These are phyloP conservation scores for Groenewaldozyma auringiensis DNA, from an alignment of 1,139 yeast species.

Conservation along the genomic window DNA sequence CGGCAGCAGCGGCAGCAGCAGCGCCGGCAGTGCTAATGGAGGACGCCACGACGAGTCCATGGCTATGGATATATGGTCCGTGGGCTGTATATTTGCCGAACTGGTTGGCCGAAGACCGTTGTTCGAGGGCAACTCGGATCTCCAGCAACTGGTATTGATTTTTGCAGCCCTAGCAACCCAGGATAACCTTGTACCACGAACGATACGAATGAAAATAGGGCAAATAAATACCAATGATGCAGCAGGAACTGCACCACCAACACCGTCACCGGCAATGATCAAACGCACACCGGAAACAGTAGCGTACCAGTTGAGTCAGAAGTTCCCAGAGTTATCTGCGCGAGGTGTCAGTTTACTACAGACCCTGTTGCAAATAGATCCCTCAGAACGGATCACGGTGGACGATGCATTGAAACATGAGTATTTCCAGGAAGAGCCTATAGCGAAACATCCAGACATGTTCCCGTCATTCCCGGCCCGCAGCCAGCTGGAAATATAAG, in stretches of 20 bases:
- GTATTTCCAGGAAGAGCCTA: slow-evolving; percentile 66
- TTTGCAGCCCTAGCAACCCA: neutral
- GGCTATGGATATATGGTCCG: slow-evolving; percentile 84
- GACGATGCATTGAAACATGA: slow-evolving; percentile 51
- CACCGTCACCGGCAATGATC: neutral
- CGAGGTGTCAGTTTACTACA: slow-evolving; percentile 58
- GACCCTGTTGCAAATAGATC: slow-evolving; percentile 57
- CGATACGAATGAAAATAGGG: slow-evolving; percentile 40
- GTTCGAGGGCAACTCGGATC: slow-evolving; percentile 85
- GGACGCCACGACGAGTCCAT: slow-evolving; percentile 51
- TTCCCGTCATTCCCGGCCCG: slow-evolving; percentile 28
- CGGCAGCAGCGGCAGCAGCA: slow-evolving; percentile 39
- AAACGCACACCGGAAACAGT: neutral
- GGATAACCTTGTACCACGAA: slow-evolving; percentile 74
- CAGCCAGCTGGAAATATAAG: slow-evolving; percentile 1
- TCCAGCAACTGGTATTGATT: slow-evolving; percentile 83
- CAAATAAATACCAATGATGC: too few relatives aligned
- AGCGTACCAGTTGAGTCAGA: neutral
- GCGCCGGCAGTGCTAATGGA: slow-evolving; percentile 36
- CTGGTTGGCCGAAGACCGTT: slow-evolving; percentile 80
- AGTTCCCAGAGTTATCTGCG: slow-evolving; percentile 35
- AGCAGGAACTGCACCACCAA: neutral
- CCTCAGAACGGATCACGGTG: slow-evolving; percentile 54
- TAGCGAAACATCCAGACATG: slow-evolving; percentile 49
- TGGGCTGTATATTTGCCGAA: slow-evolving; percentile 92